Evolutionary conservation across 768 basidiomycete species (phyloP).

Genomic region (Suillus sp.): DNA sequence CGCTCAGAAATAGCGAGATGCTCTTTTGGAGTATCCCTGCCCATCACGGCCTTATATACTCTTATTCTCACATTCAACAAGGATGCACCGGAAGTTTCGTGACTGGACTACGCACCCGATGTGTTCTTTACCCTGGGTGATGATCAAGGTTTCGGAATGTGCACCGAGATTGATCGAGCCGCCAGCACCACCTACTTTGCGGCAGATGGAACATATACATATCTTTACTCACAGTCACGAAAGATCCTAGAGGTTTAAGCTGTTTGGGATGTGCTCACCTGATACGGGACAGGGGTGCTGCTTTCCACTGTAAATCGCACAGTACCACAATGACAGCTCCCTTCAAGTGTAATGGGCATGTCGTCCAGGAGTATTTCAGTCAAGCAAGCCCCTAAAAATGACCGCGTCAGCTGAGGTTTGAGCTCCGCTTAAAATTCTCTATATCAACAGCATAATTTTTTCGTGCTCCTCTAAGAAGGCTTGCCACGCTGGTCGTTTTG

Average conservation of each 20-base stretch:
- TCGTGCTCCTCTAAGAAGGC: conserved; percentile 33
- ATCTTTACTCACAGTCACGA: conserved; percentile 36
- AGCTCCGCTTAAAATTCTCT: conserved; percentile 11
- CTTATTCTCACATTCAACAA: conserved; percentile 33
- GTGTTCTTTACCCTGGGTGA: conserved; percentile 54
- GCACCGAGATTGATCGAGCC: conserved; percentile 71
- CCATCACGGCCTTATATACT: conserved; percentile 62
- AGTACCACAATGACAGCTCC: conserved; percentile 40
- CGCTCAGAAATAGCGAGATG: conserved; percentile 54
- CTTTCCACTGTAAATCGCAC: conserved; percentile 38
- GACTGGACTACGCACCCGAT: conserved; percentile 44
- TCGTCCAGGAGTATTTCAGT: no score
- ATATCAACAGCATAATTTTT: not conserved
- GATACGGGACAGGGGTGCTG: conserved; percentile 65
- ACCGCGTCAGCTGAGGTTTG: not conserved
- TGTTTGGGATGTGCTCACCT: conserved; percentile 37
- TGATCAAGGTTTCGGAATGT: conserved; percentile 48
- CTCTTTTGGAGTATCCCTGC: conserved; percentile 55
- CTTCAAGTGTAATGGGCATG: conserved; percentile 58
- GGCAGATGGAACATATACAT: conserved; percentile 69
- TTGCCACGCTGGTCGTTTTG: conserved; percentile 52
- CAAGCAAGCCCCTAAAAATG: not conserved
- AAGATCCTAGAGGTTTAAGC: not conserved
- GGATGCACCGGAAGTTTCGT: not conserved
- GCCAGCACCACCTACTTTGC: conserved; percentile 67